Base-by-base conservation (phyloP, 768 basidiomycete species). In the Leccinum subgranulosum region DNA sequence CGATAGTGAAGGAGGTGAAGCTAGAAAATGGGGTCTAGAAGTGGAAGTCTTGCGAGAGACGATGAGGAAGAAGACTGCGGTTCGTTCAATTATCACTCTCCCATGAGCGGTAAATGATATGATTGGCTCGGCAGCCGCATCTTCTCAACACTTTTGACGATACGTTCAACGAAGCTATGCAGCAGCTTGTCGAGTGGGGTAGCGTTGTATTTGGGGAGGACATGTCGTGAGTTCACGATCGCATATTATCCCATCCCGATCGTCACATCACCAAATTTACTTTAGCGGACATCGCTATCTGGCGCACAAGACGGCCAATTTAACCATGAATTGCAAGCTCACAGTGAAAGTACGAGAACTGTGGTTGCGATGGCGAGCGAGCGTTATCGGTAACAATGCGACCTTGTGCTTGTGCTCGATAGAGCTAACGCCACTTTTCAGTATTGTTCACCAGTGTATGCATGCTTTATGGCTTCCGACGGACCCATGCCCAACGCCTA, bases 141-240 rank as follows among this genome's bases (percentile, higher is more conserved):
- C 74, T 87, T 66, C 72, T 82, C 58, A 74, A 75, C 9, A 75
- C 74, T 11, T 89, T 90, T 65, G 84, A 87, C 66, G 88, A 89
- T 54, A 83, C 86, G 43, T 93, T 90, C 66, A 79, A 85, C 63
- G 85, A 88, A 69, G 92, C 92, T 21, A 84, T 94, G 58, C 84
- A 87, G 61, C 85, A 93, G 64, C 74, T 94, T 53, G 76, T 83
- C 48, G 78, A 84, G 66, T 90, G 86, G 84, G 88, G 87, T 55
- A 85, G 86, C 17, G 79, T 92, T 25, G 76, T 88, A 57, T 77
- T 86, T 56, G 84, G 80, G 50, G 82, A 84, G 71, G 85, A 88
- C 69, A 65, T 75, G 64, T 75, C 78, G 90, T 91, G 67, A 71
- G 89, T 79, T 25, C 39, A 59, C 59, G 57, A 74, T 71, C 66